These are phyloP conservation scores for Mycena capillaripes DNA, from an alignment of 768 basidiomycete species.

Conservation along the genomic window DNA sequence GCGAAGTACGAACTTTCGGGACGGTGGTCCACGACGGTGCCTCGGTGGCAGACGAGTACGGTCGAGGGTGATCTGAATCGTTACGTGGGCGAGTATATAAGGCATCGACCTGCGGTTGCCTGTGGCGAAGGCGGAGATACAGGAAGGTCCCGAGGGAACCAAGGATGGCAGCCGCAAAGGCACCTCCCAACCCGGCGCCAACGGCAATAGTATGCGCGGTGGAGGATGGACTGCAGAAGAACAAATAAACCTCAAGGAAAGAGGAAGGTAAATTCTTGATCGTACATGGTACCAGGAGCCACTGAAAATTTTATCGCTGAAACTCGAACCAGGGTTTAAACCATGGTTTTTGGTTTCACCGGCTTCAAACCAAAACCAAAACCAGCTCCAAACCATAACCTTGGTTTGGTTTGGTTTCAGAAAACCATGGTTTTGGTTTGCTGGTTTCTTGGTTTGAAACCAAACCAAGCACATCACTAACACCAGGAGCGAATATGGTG, in stretches of 20 bases:
- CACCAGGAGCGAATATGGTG: conserved; percentile 67
- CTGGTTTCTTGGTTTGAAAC: too few relatives aligned
- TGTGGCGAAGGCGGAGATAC: conserved; percentile 8
- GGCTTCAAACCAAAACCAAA: not conserved
- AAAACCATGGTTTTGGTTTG: too few relatives aligned
- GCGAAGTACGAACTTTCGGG: not conserved
- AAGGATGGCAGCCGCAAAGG: conserved; percentile 34
- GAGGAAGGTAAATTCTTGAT: not conserved
- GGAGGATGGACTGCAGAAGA: conserved; percentile 16
- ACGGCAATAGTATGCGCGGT: conserved; percentile 35
- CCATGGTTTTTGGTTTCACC: too few relatives aligned
- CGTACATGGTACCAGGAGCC: conserved; percentile 52
- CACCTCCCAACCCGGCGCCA: conserved; percentile 39
- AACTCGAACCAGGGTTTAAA: too few relatives aligned
- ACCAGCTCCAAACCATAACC: conserved; percentile 48
- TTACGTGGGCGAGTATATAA: not conserved
- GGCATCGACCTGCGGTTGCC: conserved; percentile 11
- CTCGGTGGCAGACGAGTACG: not conserved
- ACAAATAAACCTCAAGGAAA: not conserved
- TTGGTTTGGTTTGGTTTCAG: too few relatives aligned
- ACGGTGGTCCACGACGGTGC: not conserved
- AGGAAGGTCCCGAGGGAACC: conserved; percentile 31
- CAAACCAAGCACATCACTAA: too few relatives aligned
- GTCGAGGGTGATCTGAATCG: not conserved
- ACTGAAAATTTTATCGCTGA: conserved; percentile 34